These are phyloP conservation scores for Effrenium voratum DNA, from an alignment of 73 alveolate species.

Conservation along the genomic window DNA sequence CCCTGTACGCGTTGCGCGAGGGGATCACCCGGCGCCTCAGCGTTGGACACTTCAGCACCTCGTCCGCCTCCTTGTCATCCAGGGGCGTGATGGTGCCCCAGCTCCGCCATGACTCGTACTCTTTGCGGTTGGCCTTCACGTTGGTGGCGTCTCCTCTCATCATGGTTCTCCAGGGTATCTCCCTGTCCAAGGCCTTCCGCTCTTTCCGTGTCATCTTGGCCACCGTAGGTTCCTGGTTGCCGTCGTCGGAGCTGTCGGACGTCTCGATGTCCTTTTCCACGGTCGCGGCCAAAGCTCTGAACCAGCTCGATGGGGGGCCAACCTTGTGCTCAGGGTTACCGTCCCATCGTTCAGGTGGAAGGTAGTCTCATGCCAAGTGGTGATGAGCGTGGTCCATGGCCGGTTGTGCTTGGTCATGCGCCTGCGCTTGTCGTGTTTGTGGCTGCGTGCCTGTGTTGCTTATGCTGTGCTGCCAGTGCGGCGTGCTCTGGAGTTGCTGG, in stretches of 20 bases:
- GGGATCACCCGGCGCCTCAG: background rate
- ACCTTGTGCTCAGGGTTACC: background rate
- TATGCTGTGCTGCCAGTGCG: too few species aligned
- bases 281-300: background rate
- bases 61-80: background rate
- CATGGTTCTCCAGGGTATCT: background rate
- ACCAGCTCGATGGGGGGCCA: background rate
- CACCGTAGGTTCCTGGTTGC: background rate
- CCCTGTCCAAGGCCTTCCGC: background rate
- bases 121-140: background rate
- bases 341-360: background rate
- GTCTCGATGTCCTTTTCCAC: background rate
- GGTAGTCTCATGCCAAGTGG: background rate
- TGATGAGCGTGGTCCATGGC: background rate
- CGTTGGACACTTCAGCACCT: background rate
- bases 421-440: too few species aligned
- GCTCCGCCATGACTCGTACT: background rate
- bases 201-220: background rate
- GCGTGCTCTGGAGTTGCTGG: background rate
- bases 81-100: background rate
- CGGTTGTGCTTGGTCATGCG: background rate
- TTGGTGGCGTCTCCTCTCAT: background rate
- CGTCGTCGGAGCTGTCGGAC: constrained; percentile 19
- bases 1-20: background rate
- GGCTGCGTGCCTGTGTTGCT: too few species aligned